A percentile compares a stretch with the other conserved stretches of the same genome.
Conservation (phyloP, 169 alveolate genomes). For the Perkinsus marinus region DNA sequence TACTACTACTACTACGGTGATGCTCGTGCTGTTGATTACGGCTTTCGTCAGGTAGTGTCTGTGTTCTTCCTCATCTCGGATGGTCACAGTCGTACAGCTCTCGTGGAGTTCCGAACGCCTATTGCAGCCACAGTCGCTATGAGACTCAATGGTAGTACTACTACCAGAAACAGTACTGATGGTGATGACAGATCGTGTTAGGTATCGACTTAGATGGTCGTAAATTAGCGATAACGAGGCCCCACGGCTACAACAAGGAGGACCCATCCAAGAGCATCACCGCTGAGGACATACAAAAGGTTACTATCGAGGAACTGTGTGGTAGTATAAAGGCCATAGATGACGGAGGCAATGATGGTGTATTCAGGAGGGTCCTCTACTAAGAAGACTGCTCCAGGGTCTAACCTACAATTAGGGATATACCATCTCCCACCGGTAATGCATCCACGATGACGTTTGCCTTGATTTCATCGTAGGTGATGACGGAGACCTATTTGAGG, state of each 20-base stretch:
- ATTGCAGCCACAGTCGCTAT: not conserved
- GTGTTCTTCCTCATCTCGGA: not conserved
- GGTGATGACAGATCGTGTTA: not conserved
- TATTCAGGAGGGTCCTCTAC: not conserved
- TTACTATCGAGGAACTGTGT: not conserved
- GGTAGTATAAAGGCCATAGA: not conserved
- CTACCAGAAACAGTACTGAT: not conserved
- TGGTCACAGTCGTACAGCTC: not conserved
- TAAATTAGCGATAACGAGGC: not conserved
- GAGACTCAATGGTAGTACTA: not conserved
- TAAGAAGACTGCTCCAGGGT: not conserved
- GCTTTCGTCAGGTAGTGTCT: not conserved
- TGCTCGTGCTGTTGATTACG: no score
- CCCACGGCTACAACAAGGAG: not conserved
- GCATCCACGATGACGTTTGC: not conserved
- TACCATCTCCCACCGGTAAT: not conserved
- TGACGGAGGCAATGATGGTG: not conserved
- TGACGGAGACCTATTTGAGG: conserved; percentile 36
- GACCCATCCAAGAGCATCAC: not conserved
- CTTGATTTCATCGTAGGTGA: not conserved
- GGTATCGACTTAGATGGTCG: not conserved
- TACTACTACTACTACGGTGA: no score
- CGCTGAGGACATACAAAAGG: not conserved
- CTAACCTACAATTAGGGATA: not conserved
- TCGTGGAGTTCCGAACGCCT: not conserved